A percentile compares a stretch with the other conserved stretches of the same genome.
Conservation (phyloP, 495 filamentous ascomycete species). For the Podospora pseudocomata region DNA sequence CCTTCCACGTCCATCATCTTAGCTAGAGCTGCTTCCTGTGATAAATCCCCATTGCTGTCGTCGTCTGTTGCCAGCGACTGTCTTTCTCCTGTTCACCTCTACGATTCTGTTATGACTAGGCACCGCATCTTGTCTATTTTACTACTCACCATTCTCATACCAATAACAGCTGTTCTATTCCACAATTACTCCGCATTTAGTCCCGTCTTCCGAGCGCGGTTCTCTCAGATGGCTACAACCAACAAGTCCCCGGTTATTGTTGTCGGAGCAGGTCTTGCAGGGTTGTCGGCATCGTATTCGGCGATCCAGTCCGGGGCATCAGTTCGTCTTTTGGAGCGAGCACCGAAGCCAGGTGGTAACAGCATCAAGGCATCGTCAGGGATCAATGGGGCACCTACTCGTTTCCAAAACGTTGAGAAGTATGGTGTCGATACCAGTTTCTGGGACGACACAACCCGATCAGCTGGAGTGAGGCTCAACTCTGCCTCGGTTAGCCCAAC, state of each 20-base stretch:
- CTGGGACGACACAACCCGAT: constrained; percentile 51
- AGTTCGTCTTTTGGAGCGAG: constrained; percentile 53
- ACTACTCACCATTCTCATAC: constrained; percentile 17
- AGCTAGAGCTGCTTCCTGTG: not conserved
- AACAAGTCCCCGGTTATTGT: constrained; percentile 38
- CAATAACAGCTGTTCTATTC: constrained; percentile 19
- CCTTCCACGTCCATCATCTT: not conserved
- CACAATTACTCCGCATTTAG: constrained; percentile 10
- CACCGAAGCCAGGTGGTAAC: constrained; percentile 57
- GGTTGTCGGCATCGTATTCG: constrained; percentile 47
- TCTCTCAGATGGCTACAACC: constrained; percentile 6
- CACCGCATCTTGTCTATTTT: constrained; percentile 14
- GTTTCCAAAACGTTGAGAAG: constrained; percentile 41
- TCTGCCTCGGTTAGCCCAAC: constrained; percentile 11
- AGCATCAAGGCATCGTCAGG: constrained; percentile 61
- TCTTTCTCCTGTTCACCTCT: not conserved
- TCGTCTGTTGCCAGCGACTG: not conserved
- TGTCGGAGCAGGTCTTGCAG: constrained; percentile 52
- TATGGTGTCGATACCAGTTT: constrained; percentile 39
- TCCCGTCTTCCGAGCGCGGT: not conserved
- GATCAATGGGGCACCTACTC: constrained; percentile 57
- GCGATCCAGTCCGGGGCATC: constrained; percentile 42
- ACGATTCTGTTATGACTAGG: constrained; percentile 13
- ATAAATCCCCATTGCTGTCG: not conserved
- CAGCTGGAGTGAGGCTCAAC: constrained; percentile 37